Conservation (phyloP, 805 yeast species). For the Yarrowia hollandica region DNA sequence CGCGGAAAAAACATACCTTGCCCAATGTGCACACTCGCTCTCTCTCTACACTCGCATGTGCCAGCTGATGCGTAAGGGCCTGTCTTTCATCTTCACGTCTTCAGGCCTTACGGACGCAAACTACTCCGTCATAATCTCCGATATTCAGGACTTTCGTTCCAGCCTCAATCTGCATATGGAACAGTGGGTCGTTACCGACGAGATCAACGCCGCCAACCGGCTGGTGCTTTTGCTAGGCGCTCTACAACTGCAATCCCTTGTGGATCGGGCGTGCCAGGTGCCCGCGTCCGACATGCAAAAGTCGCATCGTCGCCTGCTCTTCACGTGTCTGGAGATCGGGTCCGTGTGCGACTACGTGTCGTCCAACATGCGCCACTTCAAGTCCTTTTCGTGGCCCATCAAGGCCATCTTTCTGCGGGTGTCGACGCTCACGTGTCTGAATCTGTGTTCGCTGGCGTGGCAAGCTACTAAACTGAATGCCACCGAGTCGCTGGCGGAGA, state of each 20-base stretch:
- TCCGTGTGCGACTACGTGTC: conserved; percentile 6
- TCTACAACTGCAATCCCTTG: not conserved
- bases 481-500: conserved; percentile 8
- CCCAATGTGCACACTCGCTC: conserved; percentile 6
- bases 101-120: not conserved
- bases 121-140: not conserved
- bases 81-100: not conserved
- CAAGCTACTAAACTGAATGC: conserved; percentile 10
- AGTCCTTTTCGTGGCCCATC: conserved; percentile 22
- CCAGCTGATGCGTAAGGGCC: conserved; percentile 5
- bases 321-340: conserved; percentile 6
- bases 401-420: conserved; percentile 10
- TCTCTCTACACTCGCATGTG: not conserved
- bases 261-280: conserved; percentile 1
- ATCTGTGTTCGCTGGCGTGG: conserved; percentile 11
- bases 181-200: conserved; percentile 18
- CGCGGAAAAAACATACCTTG: conserved; percentile 1
- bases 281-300: not conserved
- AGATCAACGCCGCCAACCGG: conserved; percentile 7
- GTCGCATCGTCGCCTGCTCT: conserved; percentile 1
- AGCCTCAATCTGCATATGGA: conserved; percentile 14
- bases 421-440: conserved; percentile 1
- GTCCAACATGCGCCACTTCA: conserved; percentile 21
- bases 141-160: conserved; percentile 5
- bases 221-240: conserved; percentile 1